These are phyloP conservation scores for Lachnellula suecica DNA, from an alignment of 2,329 filamentous ascomycete genomes.

Conservation along the genomic window DNA sequence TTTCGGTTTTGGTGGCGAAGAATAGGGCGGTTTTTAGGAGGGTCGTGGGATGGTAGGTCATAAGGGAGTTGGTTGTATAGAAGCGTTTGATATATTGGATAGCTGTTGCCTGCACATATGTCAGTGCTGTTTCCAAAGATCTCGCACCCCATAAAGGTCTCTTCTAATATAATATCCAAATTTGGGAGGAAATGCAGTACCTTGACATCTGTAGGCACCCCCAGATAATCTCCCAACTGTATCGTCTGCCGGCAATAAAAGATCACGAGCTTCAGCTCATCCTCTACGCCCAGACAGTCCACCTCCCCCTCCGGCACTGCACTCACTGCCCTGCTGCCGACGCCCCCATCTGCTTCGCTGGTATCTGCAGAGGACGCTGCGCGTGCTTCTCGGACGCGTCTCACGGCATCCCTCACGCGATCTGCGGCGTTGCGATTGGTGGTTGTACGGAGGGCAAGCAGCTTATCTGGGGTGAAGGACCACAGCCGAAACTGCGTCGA, in stretches of 20 bases:
- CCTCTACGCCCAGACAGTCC: conserved; percentile 79
- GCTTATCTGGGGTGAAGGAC: conserved; percentile 79
- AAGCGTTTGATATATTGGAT: conserved; percentile 79
- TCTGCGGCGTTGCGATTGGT: conserved; percentile 80
- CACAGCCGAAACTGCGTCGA: conserved; percentile 90
- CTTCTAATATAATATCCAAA: too few species aligned
- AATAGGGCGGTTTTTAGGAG: conserved; percentile 90
- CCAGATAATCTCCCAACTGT: conserved; percentile 58
- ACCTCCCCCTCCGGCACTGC: conserved; percentile 45
- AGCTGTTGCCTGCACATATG: conserved; percentile 33
- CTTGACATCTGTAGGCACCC: conserved; percentile 59
- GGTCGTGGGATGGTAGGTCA: conserved; percentile 91
- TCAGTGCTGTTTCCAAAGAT: background rate
- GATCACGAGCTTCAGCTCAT: conserved; percentile 79
- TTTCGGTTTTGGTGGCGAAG: conserved; percentile 91
- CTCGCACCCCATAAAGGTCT: background rate
- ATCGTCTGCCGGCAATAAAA: conserved; percentile 70
- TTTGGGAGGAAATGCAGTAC: conserved; percentile 35
- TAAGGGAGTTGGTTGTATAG: conserved; percentile 91
- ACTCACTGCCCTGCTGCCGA: conserved; percentile 16
- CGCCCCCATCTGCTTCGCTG: conserved; percentile 34
- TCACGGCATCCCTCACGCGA: conserved; percentile 58
- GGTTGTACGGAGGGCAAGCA: conserved; percentile 69
- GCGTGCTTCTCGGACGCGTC: conserved; percentile 42
- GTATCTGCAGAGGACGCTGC: conserved; percentile 32